Conservation (phyloP, 2,329 filamentous ascomycete species). For the Fusarium marasasianum region DNA sequence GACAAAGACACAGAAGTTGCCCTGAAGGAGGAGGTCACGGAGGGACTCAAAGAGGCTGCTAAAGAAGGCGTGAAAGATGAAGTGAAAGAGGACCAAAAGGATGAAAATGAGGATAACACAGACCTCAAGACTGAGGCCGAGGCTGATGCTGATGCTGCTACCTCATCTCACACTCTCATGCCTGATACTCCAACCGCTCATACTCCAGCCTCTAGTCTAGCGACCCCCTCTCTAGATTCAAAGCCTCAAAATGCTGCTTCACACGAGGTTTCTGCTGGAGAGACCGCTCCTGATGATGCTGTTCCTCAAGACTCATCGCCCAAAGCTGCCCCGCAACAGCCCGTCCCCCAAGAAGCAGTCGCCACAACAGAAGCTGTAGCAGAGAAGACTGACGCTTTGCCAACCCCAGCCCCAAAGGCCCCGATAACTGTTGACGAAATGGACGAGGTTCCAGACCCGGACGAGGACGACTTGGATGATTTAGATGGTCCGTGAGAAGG, state of each 20-base stretch:
- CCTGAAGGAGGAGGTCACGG: constrained; percentile 38
- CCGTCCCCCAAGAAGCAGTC: not conserved
- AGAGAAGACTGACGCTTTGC: constrained; percentile 6
- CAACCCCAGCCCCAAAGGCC: not conserved
- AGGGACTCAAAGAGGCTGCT: constrained; percentile 16
- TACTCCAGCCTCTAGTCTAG: constrained; percentile 7
- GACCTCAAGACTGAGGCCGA: constrained; percentile 5
- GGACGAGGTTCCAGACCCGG: constrained; percentile 81
- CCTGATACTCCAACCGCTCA: constrained; percentile 11
- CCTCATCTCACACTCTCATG: constrained; percentile 17
- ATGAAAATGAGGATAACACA: not conserved
- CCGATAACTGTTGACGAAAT: constrained; percentile 29
- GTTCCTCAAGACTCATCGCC: not conserved
- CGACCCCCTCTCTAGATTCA: not conserved
- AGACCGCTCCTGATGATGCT: not conserved
- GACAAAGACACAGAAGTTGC: constrained; percentile 37
- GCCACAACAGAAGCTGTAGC: constrained; percentile 17
- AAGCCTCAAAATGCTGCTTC: not conserved
- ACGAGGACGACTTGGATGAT: constrained; percentile 92
- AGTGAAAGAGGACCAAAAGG: constrained; percentile 32
- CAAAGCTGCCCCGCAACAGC: not conserved
- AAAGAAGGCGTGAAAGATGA: constrained; percentile 27
- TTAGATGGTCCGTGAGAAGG: constrained; percentile 72
- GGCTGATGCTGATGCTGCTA: not conserved
- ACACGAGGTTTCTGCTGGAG: constrained; percentile 1